Conservation (phyloP, 345 rosid species). For the Hypericum perforatum region DNA sequence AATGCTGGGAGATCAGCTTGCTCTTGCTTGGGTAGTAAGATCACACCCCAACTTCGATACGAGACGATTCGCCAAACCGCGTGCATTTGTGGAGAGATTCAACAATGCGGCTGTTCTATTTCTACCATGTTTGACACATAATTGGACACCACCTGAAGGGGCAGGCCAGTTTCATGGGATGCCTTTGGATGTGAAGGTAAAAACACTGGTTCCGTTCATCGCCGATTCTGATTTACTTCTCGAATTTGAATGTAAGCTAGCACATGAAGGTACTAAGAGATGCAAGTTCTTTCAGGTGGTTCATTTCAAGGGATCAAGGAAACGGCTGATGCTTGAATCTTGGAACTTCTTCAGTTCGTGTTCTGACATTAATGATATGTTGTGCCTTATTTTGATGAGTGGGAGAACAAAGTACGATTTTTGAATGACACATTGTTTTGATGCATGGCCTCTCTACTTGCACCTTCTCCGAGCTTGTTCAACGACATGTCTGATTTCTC, state of each 20-base stretch:
- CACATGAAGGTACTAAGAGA: too few species aligned
- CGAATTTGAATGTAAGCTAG: background rate
- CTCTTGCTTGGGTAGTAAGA: slow-evolving; percentile 63
- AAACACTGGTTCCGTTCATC: background rate
- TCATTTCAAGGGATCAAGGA: slow-evolving; percentile 96
- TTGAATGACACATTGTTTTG: slow-evolving; percentile 12
- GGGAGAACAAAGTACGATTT: slow-evolving; percentile 95
- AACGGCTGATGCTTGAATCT: slow-evolving; percentile 91
- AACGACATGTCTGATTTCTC: too few species aligned
- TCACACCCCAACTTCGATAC: slow-evolving; percentile 54
- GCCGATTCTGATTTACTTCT: background rate
- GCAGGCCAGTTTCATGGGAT: slow-evolving; percentile 98
- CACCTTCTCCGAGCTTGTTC: too few species aligned
- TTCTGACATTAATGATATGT: slow-evolving; percentile 51
- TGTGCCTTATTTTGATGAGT: slow-evolving; percentile 72
- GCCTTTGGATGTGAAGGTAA: slow-evolving; percentile 91
- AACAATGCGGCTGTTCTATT: slow-evolving; percentile 57
- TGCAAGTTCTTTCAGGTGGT: slow-evolving; percentile 37
- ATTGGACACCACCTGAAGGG: slow-evolving; percentile 99
- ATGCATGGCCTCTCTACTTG: background rate
- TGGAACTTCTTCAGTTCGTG: slow-evolving; percentile 64
- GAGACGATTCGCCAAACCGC: slow-evolving; percentile 51
- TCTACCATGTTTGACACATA: slow-evolving; percentile 69
- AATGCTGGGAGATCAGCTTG: slow-evolving; percentile 94
- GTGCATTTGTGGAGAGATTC: slow-evolving; percentile 48